Evolutionary conservation across 768 basidiomycete genomes (phyloP), one percentile per base, ranked within the genome.

Genomic region (Boletus rufocinnamomeus): DNA sequence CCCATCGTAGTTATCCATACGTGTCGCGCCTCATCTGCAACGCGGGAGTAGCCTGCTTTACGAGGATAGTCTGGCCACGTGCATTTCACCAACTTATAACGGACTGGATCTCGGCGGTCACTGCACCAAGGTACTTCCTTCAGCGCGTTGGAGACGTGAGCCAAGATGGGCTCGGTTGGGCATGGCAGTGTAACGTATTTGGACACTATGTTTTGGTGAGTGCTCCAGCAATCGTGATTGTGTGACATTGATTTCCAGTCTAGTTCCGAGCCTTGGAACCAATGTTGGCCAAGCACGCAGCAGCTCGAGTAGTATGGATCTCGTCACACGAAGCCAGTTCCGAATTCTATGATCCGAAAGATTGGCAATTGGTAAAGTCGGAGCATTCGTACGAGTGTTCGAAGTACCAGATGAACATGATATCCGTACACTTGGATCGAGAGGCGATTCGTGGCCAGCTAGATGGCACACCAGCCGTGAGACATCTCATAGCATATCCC

Each of bases 141-240:
- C 90, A 94, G 69, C 70, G 77, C 30, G 66, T 58, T 13, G 90
- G 88, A 9, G 80, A 85, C 60, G 63, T 80, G 50, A 89, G 84
- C 61, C 72, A 74, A 5, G 91, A 95, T 62, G 85, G 87, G 6
- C 73, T 93, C 0, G 93, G 93, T 3, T 87, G 82, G 80, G 82
- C 86, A 8, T 95, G 91, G 90, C 90, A 93, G 67, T 88, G 84
- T 58, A 94, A 94, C 64, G 74, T 93, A 28, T 93, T 94, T 56
- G 85, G 87, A 1, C 91, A 93, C 71, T 94, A 87, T 67, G 80
- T 80, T 30, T 73, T 95, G 63, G 92, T 93, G 66, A 54, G 87
- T 80, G 5, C 17, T 38, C 35, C 17, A 47, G 38, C 30, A 28
- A 13, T 37, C 25, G 23, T 34, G 34, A n/a, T 47, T 19, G 40